These are phyloP conservation scores for Biscutella auriculata DNA, from an alignment of 441 rosid species.

Conservation along the genomic window DNA sequence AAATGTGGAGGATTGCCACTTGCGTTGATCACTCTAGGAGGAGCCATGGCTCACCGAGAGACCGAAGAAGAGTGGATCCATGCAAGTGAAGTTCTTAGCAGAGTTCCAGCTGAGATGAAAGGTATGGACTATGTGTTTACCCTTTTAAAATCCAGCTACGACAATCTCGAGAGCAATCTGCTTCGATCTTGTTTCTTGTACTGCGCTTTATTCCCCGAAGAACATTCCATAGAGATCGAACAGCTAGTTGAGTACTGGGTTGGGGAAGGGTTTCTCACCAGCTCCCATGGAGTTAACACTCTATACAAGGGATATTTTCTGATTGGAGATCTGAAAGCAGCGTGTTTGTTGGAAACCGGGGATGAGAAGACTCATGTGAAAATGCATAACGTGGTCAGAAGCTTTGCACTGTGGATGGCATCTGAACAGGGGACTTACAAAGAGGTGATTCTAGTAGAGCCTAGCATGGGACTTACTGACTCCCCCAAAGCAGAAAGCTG, in stretches of 20 bases:
- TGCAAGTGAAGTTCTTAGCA: constrained; percentile 28
- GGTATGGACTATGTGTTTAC: constrained; percentile 40
- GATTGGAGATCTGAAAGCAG: constrained; percentile 33
- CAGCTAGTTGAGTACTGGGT: constrained; percentile 44
- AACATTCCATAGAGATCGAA: constrained; percentile 34
- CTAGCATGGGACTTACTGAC: constrained; percentile 23
- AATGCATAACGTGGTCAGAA: constrained; percentile 42
- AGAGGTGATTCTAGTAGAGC: constrained; percentile 16
- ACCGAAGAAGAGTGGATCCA: constrained; percentile 42
- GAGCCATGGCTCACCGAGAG: constrained; percentile 43
- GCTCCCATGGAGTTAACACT: constrained; percentile 19
- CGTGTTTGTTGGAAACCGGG: constrained; percentile 34
- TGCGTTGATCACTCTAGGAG: constrained; percentile 37
- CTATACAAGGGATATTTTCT: constrained; percentile 28
- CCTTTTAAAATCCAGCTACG: constrained; percentile 37
- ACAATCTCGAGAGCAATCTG: constrained; percentile 32
- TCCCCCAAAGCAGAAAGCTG: constrained; percentile 30
- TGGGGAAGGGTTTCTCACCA: constrained; percentile 35
- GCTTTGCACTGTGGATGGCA: constrained; percentile 49
- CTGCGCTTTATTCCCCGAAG: constrained; percentile 40
- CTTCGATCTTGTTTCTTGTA: constrained; percentile 38
- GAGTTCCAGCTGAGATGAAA: constrained; percentile 25
- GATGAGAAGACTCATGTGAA: constrained; percentile 34
- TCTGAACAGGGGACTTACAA: constrained; percentile 27
- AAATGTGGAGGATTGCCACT: constrained; percentile 53